A percentile compares a stretch with the other conserved stretches of the same genome.
These are phyloP conservation scores for Melastoma malabathricum DNA, from an alignment of 345 rosid species.

Conservation along the genomic window DNA sequence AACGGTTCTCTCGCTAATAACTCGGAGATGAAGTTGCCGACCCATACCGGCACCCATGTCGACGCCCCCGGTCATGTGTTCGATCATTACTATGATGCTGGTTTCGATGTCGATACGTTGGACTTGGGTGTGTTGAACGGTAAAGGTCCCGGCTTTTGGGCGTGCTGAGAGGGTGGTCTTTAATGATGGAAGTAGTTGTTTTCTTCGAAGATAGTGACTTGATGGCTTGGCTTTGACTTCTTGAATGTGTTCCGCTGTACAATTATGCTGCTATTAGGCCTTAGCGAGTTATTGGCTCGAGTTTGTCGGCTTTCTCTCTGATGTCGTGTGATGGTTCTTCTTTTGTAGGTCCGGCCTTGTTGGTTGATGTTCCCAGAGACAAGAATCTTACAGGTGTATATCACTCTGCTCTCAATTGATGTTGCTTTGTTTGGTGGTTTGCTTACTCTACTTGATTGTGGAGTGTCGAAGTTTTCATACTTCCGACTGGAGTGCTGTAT, in stretches of 20 bases:
- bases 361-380: conserved; percentile 54
- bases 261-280: too few relatives aligned
- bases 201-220: too few relatives aligned
- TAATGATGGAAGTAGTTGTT: too few relatives aligned
- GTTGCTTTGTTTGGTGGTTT: background rate
- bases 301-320: too few relatives aligned
- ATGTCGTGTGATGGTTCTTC: too few relatives aligned
- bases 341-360: conserved; percentile 32
- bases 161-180: too few relatives aligned
- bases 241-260: too few relatives aligned
- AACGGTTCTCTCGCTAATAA: conserved; percentile 26
- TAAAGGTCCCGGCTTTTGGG: background rate
- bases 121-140: conserved; percentile 21
- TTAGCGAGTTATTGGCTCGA: too few relatives aligned
- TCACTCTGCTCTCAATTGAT: background rate
- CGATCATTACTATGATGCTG: conserved; percentile 32
- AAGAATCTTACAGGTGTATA: conserved; percentile 52
- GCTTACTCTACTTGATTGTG: background rate
- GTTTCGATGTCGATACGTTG: conserved; percentile 33
- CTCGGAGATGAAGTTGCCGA: conserved; percentile 21
- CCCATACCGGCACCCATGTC: conserved; percentile 42
- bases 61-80: conserved; percentile 42
- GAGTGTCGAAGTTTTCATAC: background rate
- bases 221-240: too few relatives aligned
- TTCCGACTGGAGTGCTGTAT: too few relatives aligned